Evolutionary conservation across 1,139 yeast species (phyloP), one percentile per base, ranked within the genome.

Genomic region (Taphrina flavorubra): DNA sequence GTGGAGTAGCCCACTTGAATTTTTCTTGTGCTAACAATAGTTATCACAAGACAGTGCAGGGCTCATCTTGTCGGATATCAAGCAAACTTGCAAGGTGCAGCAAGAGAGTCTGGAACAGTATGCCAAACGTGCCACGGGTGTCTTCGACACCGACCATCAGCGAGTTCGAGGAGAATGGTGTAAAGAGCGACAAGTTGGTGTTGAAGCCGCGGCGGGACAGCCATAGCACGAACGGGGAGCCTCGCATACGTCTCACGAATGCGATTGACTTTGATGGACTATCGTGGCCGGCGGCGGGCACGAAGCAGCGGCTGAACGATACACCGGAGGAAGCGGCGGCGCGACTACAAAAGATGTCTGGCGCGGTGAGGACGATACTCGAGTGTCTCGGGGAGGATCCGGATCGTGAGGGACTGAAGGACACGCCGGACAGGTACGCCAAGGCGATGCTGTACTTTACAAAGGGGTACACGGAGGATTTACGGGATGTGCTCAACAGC

Each of bases 381-480:
- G 79, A 83, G 6, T 98, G 94, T 77, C 81, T 95, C 59, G 99
- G 99, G 47, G 99, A 94, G 78, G 97, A 95, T 76, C 87, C 88
- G 0, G 81, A 82, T 39, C 83, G 99, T 74, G 97, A 92, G 77
- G 99, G 99, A 0, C 80, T 94, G 46, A 78, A 89, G 75, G 97
- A 92, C 76, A 94, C 99, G 0, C 99, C 99, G 0, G 95, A 91
- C 76, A 81, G 99, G 73, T 94, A 92, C 77, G 99, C 99, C 1
- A 84, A 96, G 72, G 99, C 99, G 31, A 91, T 94, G 96, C 82
- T 94, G 65, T 94, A 82, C 75, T 92, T 95, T 82, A 94, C 99
- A 31, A 90, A 92, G 77, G 99, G 99, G 11, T 94, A 94, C 78
- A 97, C 92, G 79, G 97, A 92, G 74, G 92, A 92, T 77, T 88